Evolutionary conservation across 192 early-diverging fungal species (phyloP).

Genomic region (Chytriomyces sp.): DNA sequence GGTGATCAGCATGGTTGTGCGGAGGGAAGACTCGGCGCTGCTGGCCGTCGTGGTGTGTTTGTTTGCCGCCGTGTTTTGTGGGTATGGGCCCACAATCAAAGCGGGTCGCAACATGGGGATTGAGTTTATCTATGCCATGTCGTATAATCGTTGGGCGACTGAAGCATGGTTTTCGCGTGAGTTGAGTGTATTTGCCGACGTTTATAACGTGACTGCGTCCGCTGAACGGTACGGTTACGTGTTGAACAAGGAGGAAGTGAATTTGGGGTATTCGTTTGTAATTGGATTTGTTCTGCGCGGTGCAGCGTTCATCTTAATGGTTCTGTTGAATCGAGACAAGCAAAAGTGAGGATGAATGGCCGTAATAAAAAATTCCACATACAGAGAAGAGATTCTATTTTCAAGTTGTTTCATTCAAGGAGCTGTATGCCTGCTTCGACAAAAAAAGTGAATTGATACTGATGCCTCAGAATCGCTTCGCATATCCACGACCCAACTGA

Average conservation of each 20-base stretch:
- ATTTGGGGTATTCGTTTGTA: slow-evolving; percentile 39
- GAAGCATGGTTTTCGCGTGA: slow-evolving; percentile 40
- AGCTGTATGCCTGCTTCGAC: neutral
- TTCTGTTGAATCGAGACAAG: slow-evolving; percentile 46
- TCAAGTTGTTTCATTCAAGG: neutral
- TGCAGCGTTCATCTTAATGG: slow-evolving; percentile 42
- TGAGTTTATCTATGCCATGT: slow-evolving; percentile 36
- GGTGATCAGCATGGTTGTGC: slow-evolving; percentile 45
- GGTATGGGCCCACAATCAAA: slow-evolving; percentile 43
- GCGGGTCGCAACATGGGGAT: slow-evolving; percentile 37
- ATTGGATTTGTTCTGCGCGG: slow-evolving; percentile 42
- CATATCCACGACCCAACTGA: too few relatives aligned
- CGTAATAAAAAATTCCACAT: too few relatives aligned
- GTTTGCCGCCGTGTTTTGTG: slow-evolving; percentile 54
- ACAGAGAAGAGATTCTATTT: too few relatives aligned
- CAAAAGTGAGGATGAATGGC: slow-evolving; percentile 24
- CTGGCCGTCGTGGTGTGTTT: slow-evolving; percentile 42
- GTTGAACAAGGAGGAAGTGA: slow-evolving; percentile 30
- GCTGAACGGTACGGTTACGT: slow-evolving; percentile 38
- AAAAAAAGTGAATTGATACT: neutral
- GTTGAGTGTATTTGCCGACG: slow-evolving; percentile 23
- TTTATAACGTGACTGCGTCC: slow-evolving; percentile 32
- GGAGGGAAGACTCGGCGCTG: slow-evolving; percentile 44
- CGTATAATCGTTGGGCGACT: slow-evolving; percentile 45
- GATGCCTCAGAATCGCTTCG: too few relatives aligned